Percentiles rank a stretch among this genome's conserved stretches.
Conservation (phyloP, 805 yeast species). For the Ogataea henricii region DNA sequence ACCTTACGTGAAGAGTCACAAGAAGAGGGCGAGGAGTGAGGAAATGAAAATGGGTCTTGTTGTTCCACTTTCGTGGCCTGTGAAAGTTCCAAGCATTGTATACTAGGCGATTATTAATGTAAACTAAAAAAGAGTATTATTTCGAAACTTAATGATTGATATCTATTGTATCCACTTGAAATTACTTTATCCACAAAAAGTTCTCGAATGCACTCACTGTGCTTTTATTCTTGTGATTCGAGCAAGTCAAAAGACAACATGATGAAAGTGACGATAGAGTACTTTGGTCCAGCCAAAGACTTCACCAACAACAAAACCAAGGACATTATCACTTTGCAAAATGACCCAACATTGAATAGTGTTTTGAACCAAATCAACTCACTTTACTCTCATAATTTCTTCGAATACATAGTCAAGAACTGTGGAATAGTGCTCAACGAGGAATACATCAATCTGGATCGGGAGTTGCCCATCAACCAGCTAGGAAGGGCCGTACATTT, state of each 20-base stretch:
- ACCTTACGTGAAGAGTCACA: slow-evolving; percentile 12
- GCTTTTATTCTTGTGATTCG: not conserved
- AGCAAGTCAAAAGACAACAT: not conserved
- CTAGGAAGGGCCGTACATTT: slow-evolving; percentile 15
- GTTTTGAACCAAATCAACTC: slow-evolving; percentile 7
- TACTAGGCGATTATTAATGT: not conserved
- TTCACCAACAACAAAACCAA: slow-evolving; percentile 23
- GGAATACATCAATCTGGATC: slow-evolving; percentile 29
- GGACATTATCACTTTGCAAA: slow-evolving; percentile 14
- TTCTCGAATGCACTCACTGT: not conserved
- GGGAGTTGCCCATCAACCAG: slow-evolving; percentile 5
- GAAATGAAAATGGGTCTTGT: not conserved
- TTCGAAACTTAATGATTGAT: too few species aligned
- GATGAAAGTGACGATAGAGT: slow-evolving; percentile 25
- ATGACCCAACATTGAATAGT: slow-evolving; percentile 6
- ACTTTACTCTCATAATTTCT: slow-evolving; percentile 23
- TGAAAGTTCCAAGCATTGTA: not conserved
- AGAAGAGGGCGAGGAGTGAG: slow-evolving; percentile 4
- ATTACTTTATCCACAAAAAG: not conserved
- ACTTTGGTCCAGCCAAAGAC: slow-evolving; percentile 36
- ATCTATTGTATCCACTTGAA: too few species aligned
- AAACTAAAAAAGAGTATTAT: not conserved
- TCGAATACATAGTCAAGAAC: slow-evolving; percentile 20
- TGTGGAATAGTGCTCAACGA: slow-evolving; percentile 34
- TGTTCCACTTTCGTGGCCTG: not conserved